Conservation (phyloP, 2,329 filamentous ascomycete genomes). For the Botrytis paeoniae region DNA sequence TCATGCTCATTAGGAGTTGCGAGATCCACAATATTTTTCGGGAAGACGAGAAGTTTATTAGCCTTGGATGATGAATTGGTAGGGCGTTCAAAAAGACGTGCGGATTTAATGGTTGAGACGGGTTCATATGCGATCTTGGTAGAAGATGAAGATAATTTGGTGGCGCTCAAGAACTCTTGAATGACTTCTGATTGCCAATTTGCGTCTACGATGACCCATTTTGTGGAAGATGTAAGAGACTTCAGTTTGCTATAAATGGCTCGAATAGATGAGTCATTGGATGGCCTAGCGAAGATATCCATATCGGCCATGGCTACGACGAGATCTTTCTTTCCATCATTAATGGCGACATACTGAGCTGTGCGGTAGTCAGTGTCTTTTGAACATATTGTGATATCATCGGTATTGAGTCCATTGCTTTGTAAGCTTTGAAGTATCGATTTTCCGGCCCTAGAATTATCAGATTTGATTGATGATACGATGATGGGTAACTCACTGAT, state of each 20-base stretch:
- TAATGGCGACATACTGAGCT: conserved; percentile 88
- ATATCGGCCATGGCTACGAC: conserved; percentile 96
- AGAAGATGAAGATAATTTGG: conserved; percentile 40
- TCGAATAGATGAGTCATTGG: conserved; percentile 39
- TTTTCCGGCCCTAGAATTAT: conserved; percentile 59
- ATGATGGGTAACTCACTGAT: conserved; percentile 52
- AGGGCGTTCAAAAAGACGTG: conserved; percentile 54
- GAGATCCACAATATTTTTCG: conserved; percentile 63
- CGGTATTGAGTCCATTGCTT: conserved; percentile 60
- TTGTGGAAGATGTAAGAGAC: conserved; percentile 31
- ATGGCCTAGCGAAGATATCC: conserved; percentile 53
- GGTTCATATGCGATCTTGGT: conserved; percentile 78
- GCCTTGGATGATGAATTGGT: conserved; percentile 50
- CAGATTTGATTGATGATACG: background rate
- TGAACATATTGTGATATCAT: conserved; percentile 48
- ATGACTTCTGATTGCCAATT: conserved; percentile 75
- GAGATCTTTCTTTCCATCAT: conserved; percentile 77
- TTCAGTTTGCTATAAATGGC: background rate
- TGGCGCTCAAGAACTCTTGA: conserved; percentile 58
- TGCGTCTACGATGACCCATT: conserved; percentile 79
- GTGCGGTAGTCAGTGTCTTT: conserved; percentile 51
- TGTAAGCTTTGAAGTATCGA: conserved; percentile 67
- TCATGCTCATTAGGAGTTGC: conserved; percentile 83
- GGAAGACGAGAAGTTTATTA: conserved; percentile 58
- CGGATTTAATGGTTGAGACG: conserved; percentile 77